Percentiles rank a stretch among this genome's conserved stretches.
These are phyloP conservation scores for Pichia insulana DNA, from an alignment of 805 yeast species.

Conservation along the genomic window DNA sequence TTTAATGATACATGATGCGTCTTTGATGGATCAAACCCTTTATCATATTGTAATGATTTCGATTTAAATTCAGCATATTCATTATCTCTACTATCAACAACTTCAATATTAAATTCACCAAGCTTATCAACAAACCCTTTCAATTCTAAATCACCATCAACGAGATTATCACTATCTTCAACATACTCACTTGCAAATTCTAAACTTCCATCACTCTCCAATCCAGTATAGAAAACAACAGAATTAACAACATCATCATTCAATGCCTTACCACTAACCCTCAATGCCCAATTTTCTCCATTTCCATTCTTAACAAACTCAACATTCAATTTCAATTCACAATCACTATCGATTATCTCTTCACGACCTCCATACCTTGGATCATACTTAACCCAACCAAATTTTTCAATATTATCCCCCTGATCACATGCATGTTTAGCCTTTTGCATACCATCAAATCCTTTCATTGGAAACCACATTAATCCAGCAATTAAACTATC, in stretches of 20 bases:
- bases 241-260: conserved; percentile 46
- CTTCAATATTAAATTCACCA: conserved; percentile 48
- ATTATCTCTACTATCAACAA: conserved; percentile 47
- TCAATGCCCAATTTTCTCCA: conserved; percentile 66
- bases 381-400: conserved; percentile 84
- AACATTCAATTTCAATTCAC: conserved; percentile 53
- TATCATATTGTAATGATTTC: conserved; percentile 22
- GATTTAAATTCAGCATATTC: conserved; percentile 28
- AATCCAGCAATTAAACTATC: conserved; percentile 68
- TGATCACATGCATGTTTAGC: conserved; percentile 73
- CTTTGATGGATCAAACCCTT: conserved; percentile 45
- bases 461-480: conserved; percentile 77
- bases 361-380: conserved; percentile 84
- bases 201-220: conserved; percentile 54
- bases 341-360: conserved; percentile 56
- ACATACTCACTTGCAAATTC: conserved; percentile 24
- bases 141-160: conserved; percentile 33
- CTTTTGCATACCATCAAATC: conserved; percentile 40
- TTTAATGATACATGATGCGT: conserved; percentile 60
- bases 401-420: conserved; percentile 57
- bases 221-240: conserved; percentile 68
- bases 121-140: conserved; percentile 54
- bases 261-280: conserved; percentile 58
- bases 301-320: conserved; percentile 73
- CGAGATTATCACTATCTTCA: conserved; percentile 18